A percentile compares a stretch with the other conserved stretches of the same genome.
Evolutionary conservation across 2,329 filamentous ascomycete species (phyloP).

Genomic region (Penicillium sp.): DNA sequence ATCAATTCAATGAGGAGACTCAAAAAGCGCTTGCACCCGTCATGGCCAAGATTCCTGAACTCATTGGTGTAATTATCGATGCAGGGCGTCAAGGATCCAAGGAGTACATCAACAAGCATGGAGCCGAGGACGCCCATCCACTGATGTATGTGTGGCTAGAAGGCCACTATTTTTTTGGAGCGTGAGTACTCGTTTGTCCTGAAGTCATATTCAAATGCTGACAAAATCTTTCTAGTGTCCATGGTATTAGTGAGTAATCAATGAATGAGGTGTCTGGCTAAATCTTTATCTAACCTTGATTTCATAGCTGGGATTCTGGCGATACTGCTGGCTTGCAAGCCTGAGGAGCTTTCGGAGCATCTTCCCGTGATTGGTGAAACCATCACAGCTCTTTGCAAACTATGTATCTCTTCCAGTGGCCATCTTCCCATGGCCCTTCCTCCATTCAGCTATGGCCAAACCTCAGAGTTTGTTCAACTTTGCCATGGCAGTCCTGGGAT

Average conservation of each 20-base stretch:
- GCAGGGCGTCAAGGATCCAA: slow-evolving; percentile 30
- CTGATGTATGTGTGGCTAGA: slow-evolving; percentile 41
- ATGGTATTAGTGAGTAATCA: slow-evolving; percentile 26
- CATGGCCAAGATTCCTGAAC: slow-evolving; percentile 26
- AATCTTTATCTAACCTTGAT: neutral
- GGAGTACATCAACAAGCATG: slow-evolving; percentile 29
- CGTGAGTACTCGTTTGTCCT: slow-evolving; percentile 27
- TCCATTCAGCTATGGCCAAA: slow-evolving; percentile 16
- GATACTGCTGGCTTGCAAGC: slow-evolving; percentile 32
- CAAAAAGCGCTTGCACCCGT: slow-evolving; percentile 19
- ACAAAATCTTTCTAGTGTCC: slow-evolving; percentile 19
- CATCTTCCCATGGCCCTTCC: slow-evolving; percentile 39
- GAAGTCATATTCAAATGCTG: neutral
- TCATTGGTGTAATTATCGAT: slow-evolving; percentile 32
- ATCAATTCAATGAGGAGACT: slow-evolving; percentile 20
- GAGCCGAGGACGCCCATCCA: slow-evolving; percentile 29
- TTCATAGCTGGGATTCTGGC: slow-evolving; percentile 35
- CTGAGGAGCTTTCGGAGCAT: slow-evolving; percentile 29
- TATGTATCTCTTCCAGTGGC: slow-evolving; percentile 32
- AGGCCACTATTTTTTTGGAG: slow-evolving; percentile 33
- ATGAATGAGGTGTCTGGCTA: neutral
- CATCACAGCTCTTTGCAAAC: slow-evolving; percentile 33
- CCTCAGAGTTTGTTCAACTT: slow-evolving; percentile 36
- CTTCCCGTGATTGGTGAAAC: slow-evolving; percentile 33
- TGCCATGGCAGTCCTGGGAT: slow-evolving; percentile 40